phyloP scores from a whole-genome alignment of 2,329 filamentous ascomycete species.

The Colletotrichum shisoi region DNA sequence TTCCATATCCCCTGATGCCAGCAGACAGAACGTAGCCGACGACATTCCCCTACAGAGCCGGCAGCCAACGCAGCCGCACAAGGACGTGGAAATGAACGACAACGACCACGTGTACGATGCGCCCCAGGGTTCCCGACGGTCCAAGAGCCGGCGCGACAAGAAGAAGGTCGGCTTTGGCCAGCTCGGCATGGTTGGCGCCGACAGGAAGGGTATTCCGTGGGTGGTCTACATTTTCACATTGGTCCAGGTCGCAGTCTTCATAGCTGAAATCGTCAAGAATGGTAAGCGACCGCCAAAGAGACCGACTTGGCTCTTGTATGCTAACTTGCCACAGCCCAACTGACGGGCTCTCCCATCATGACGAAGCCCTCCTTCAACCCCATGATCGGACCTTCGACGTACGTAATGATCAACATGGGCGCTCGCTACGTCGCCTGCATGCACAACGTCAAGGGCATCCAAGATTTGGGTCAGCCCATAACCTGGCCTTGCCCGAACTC shows the following conservation, averaged over 20 bases:
- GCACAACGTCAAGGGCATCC: conserved; percentile 77
- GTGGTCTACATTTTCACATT: conserved; percentile 82
- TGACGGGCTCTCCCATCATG: conserved; percentile 80
- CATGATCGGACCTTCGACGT: conserved; percentile 93
- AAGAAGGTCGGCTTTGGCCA: conserved; percentile 64
- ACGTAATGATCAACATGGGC: conserved; percentile 96
- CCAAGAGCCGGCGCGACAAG: conserved; percentile 44
- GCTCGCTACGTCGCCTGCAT: conserved; percentile 93
- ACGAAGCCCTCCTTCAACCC: conserved; percentile 89
- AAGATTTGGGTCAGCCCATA: conserved; percentile 59
- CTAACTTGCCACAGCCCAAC: conserved; percentile 60
- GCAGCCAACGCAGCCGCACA: conserved; percentile 42
- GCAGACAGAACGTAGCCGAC: conserved; percentile 52
- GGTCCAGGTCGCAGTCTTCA: conserved; percentile 84
- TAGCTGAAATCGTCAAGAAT: conserved; percentile 85
- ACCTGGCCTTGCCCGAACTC: conserved; percentile 84
- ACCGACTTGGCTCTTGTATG: not conserved
- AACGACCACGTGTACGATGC: conserved; percentile 71
- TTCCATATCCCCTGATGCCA: conserved; percentile 49
- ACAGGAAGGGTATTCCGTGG: conserved; percentile 72
- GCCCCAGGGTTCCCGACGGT: conserved; percentile 47
- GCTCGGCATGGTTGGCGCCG: conserved; percentile 65
- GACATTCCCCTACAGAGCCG: conserved; percentile 67
- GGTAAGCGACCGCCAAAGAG: conserved; percentile 60
- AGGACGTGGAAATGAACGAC: conserved; percentile 54